Evolutionary conservation across 2,329 filamentous ascomycete genomes (phyloP).

Genomic region (Alternaria arborescens): DNA sequence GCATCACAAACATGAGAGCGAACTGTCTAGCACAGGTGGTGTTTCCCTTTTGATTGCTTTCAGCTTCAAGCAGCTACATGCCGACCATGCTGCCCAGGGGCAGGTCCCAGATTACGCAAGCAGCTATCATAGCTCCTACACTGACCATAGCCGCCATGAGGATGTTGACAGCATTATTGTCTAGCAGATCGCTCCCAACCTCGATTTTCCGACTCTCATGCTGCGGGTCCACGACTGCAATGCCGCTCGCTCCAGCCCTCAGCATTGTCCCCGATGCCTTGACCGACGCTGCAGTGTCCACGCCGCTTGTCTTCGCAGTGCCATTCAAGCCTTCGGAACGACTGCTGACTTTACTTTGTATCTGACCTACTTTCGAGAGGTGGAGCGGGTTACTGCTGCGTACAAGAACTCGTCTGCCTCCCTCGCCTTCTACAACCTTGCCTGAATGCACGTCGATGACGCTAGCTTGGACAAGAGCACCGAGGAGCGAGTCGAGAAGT

Average conservation of each 20-base stretch:
- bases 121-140: constrained; percentile 72
- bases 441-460: constrained; percentile 84
- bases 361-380: constrained; percentile 40
- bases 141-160: constrained; percentile 88
- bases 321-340: constrained; percentile 50
- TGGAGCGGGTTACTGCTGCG: constrained; percentile 44
- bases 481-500: constrained; percentile 85
- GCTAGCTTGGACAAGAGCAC: constrained; percentile 83
- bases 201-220: constrained; percentile 64
- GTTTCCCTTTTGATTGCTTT: background rate
- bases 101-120: constrained; percentile 44
- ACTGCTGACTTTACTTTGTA: constrained; percentile 54
- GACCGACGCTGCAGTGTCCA: constrained; percentile 25
- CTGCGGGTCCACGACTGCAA: constrained; percentile 43
- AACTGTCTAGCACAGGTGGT: background rate
- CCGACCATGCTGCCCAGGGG: constrained; percentile 38
- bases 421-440: constrained; percentile 87
- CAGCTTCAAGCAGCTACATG: constrained; percentile 10
- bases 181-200: constrained; percentile 75
- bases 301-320: constrained; percentile 46
- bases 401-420: constrained; percentile 67
- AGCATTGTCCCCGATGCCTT: constrained; percentile 45
- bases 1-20: background rate
- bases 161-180: constrained; percentile 96
- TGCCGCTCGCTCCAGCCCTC: constrained; percentile 37